Conservation (phyloP, 2,329 filamentous ascomycete species). For the Nigrograna mackinnonii region DNA sequence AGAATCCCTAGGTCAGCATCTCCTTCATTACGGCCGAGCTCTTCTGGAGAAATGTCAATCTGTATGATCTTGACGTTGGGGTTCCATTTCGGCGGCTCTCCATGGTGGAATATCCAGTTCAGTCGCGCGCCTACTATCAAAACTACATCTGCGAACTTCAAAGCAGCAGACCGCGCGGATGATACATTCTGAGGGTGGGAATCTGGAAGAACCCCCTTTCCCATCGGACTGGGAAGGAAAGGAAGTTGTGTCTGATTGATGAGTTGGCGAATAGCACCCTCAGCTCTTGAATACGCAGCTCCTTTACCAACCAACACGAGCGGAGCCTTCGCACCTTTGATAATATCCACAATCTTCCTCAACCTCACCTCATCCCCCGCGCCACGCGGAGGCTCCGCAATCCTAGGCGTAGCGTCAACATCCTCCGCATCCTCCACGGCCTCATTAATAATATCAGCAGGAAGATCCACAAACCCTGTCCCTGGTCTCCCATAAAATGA, state of each 20-base stretch:
- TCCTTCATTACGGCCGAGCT: conserved; percentile 56
- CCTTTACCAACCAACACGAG: conserved; percentile 60
- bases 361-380: conserved; percentile 51
- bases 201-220: conserved; percentile 60
- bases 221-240: conserved; percentile 62
- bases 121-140: conserved; percentile 57
- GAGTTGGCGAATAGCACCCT: conserved; percentile 48
- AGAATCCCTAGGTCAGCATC: conserved; percentile 52
- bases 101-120: conserved; percentile 63
- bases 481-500: conserved; percentile 59
- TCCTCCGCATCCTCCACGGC: conserved; percentile 15
- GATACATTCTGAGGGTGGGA: conserved; percentile 57
- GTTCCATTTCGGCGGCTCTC: conserved; percentile 58
- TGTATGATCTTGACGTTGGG: conserved; percentile 55
- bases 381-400: conserved; percentile 46
- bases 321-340: conserved; percentile 55
- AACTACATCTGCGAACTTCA: conserved; percentile 58
- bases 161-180: conserved; percentile 56
- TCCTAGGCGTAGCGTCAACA: conserved; percentile 8
- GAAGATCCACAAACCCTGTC: conserved; percentile 57
- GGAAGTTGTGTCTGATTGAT: conserved; percentile 54
- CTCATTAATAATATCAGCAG: conserved; percentile 58
- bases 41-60: conserved; percentile 57
- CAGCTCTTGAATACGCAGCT: conserved; percentile 57
- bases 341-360: conserved; percentile 44